phyloP scores from a whole-genome alignment of 805 yeast genomes.

The Metschnikowia orientalis region DNA sequence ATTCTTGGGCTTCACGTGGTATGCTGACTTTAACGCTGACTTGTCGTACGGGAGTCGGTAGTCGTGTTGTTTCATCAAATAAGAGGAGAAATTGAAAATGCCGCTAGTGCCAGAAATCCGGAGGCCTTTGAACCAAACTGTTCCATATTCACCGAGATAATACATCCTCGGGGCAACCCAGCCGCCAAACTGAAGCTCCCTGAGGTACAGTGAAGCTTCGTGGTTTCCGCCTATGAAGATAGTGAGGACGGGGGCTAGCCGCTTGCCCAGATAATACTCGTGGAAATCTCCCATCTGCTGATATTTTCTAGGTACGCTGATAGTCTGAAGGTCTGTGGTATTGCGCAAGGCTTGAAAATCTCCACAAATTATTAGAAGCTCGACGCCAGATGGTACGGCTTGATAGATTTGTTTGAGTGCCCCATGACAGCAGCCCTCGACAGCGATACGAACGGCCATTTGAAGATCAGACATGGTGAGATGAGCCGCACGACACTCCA shows the following conservation, averaged over 20 bases:
- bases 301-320: conserved; percentile 80
- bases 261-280: conserved; percentile 57
- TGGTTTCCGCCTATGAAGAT: conserved; percentile 94
- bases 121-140: conserved; percentile 69
- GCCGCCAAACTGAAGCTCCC: conserved; percentile 78
- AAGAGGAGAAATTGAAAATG: conserved; percentile 51
- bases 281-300: conserved; percentile 74
- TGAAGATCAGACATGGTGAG: too few species aligned
- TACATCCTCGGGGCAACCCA: conserved; percentile 89
- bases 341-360: conserved; percentile 84
- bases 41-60: conserved; percentile 44
- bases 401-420: conserved; percentile 57
- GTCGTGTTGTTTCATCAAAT: conserved; percentile 12
- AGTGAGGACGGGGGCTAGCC: conserved; percentile 69
- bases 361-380: conserved; percentile 71
- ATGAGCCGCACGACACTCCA: too few species aligned
- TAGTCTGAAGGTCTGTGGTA: conserved; percentile 56
- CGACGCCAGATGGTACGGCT: conserved; percentile 17
- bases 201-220: conserved; percentile 76
- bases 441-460: conserved; percentile 51
- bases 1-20: conserved; percentile 70
- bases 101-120: conserved; percentile 84
- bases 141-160: conserved; percentile 75
- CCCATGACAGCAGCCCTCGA: conserved; percentile 92
- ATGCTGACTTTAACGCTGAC: conserved; percentile 51